Conservation (phyloP, 352 stramenopile genomes). For the Pilasporangium apinafurcum region DNA sequence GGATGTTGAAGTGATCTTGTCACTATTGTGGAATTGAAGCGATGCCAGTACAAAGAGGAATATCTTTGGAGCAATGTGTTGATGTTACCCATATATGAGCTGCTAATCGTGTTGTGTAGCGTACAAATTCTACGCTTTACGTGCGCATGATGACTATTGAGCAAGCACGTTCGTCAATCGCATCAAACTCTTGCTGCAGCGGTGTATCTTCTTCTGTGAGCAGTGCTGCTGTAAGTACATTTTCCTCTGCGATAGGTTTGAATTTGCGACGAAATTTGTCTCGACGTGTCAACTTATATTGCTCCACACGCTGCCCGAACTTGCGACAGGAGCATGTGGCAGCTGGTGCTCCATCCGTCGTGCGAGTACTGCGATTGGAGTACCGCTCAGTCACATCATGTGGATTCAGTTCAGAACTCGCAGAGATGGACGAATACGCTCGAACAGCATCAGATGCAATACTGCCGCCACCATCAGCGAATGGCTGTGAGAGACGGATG, state of each 20-base stretch:
- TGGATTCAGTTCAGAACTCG: no score
- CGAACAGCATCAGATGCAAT: not conserved
- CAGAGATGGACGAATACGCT: not conserved
- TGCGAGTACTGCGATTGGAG: not conserved
- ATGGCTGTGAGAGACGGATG: constrained; percentile 13
- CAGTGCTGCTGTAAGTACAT: constrained; percentile 1
- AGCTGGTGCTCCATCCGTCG: not conserved
- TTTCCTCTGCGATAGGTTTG: not conserved
- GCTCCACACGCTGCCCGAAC: not conserved
- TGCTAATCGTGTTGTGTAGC: no score
- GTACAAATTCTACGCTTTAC: no score
- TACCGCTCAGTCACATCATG: no score
- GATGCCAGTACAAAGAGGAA: no score
- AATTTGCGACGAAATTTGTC: not conserved
- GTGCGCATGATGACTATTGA: no score
- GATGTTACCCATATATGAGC: no score
- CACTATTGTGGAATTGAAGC: no score
- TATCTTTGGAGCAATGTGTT: no score
- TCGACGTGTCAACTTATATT: not conserved
- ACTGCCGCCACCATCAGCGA: constrained; percentile 6
- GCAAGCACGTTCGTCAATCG: no score
- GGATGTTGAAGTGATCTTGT: no score
- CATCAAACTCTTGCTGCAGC: no score
- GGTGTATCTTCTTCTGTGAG: constrained; percentile 1
- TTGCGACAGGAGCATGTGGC: not conserved